Evolutionary conservation across 495 filamentous ascomycete species (phyloP), one percentile per base, ranked within the genome.

Genomic region (Viridothelium virens): DNA sequence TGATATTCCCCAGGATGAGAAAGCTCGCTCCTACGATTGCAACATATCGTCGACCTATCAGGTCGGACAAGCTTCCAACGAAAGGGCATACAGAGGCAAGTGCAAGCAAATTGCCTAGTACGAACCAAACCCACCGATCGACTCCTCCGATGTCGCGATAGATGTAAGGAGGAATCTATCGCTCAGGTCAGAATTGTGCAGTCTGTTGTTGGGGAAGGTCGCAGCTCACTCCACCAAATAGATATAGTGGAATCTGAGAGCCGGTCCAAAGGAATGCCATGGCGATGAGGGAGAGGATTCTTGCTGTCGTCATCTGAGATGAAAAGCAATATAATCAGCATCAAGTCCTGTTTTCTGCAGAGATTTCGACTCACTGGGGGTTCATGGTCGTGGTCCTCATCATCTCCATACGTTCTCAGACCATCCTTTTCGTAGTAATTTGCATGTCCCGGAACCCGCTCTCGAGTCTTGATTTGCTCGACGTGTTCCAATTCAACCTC

Each of bases 111-210:
- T 90, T 87, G 38, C 83, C 87, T 3, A 89, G 79, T 36, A 89
- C 82, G 79, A 90, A 87, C 88, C 88, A 90, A 25, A 87, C 80
- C 85, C 86, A 90, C 70, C 85, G 77, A 72, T 88, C 84, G 9
- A 77, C 70, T 64, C 88, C 88, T 33, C 87, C 87, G 64, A 91
- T 84, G 31, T 85, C 82, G 14, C 75, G 72, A 71, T 90, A 89
- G 65, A 91, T 86, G 71, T 84, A 82, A 0, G 86, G 86, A 38
- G 85, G 84, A 33, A 71, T 44, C 38, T 47, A 11, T 11, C 39
- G 31, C n/a, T 44, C 5, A 41, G 44, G 12, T 63, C n/a, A 63
- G 53, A 7, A 10, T 33, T 33, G 36, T 34, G 36, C 53, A 6
- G n/a, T 25, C 61, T 16, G 4, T n/a, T 11, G 3, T 44, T 14